Percentiles rank a stretch among this genome's conserved stretches.
Evolutionary conservation across 768 basidiomycete species (phyloP).

Genomic region (Termitomyces sp.): DNA sequence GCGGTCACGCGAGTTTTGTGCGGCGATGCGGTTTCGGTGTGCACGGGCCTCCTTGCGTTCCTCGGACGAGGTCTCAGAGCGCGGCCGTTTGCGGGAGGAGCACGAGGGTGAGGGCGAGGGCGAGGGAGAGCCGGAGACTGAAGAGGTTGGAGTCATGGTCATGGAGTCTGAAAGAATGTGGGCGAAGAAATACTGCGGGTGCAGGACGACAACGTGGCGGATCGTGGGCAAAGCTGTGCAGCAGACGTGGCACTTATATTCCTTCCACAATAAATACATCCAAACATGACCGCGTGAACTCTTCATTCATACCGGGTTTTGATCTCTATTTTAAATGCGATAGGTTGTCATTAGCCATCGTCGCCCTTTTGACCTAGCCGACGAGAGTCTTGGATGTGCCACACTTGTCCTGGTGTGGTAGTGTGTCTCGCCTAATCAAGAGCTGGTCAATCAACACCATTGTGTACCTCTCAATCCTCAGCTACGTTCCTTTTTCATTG

Average conservation of each 20-base stretch:
- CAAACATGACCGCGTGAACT: neutral
- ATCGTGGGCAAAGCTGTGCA: neutral
- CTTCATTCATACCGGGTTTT: too few relatives aligned
- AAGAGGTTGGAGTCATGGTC: neutral
- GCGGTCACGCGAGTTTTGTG: constrained; percentile 88
- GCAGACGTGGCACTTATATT: constrained; percentile 1
- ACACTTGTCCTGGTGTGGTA: too few relatives aligned
- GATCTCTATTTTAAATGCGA: too few relatives aligned
- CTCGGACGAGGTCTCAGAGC: constrained; percentile 57
- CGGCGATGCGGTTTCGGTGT: constrained; percentile 89
- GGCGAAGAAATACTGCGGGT: constrained; percentile 22
- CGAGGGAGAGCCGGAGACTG: constrained; percentile 14
- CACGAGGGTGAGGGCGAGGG: constrained; percentile 31
- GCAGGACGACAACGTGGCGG: constrained; percentile 27
- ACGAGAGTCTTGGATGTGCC: too few relatives aligned
- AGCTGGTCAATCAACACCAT: too few relatives aligned
- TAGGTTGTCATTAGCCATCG: too few relatives aligned
- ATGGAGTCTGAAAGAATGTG: neutral
- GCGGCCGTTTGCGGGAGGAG: constrained; percentile 64
- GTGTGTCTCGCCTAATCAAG: too few relatives aligned
- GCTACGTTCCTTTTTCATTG: too few relatives aligned
- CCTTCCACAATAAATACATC: neutral
- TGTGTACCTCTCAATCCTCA: too few relatives aligned
- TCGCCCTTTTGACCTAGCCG: too few relatives aligned
- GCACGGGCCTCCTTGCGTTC: constrained; percentile 86